Base-by-base conservation (phyloP, 495 filamentous ascomycete genomes). In the Penicillium tannophilum region DNA sequence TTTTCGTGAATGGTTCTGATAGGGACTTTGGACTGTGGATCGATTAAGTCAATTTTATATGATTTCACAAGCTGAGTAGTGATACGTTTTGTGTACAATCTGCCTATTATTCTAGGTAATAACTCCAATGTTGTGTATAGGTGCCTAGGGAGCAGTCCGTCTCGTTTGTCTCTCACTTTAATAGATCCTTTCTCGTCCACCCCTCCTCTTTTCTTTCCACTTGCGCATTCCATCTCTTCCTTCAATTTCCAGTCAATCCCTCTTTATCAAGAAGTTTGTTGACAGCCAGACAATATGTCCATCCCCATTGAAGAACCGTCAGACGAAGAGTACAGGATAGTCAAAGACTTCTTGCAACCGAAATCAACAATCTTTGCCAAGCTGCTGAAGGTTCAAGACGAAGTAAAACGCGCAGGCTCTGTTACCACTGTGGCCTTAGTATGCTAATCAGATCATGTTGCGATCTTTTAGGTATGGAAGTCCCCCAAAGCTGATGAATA, bases 401-500 rank as follows among this genome's bases (percentile, higher is more conserved):
- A 49, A 49, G 46, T 31, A 49, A 31, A 26, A 30, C 26, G 14
- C 7, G 16, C 20, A 17, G 2, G 26, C 17, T n/a, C 16, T 6
- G 4, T 9, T 16, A 47, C 23, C 46, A 33, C 16, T 28, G 28
- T 28, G 28, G 20, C 20, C 1, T 23, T 23, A 23, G 20, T 23
- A 23, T 23, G 20, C 20, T 23, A 23, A 23, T 23, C 20, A 23
- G 2, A 23, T 23, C 20, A 23, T 23, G 20, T 23, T 2, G 20
- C 35, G 14, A 3, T 14, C 2, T 30, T 8, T 31, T 28, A 49
- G 46, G 46, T 49, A n/a, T 49, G 46, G 46, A 30, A 42, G 23
- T 43, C 20, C 23, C 20, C 36, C 12, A 30, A 54, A 30, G 52
- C 52, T 3, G 52, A 54, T 17, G 20, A 44, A 17, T 39, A 54